Evolutionary conservation across 495 filamentous ascomycete species (phyloP).

Genomic region (Penicillium diatomitis): DNA sequence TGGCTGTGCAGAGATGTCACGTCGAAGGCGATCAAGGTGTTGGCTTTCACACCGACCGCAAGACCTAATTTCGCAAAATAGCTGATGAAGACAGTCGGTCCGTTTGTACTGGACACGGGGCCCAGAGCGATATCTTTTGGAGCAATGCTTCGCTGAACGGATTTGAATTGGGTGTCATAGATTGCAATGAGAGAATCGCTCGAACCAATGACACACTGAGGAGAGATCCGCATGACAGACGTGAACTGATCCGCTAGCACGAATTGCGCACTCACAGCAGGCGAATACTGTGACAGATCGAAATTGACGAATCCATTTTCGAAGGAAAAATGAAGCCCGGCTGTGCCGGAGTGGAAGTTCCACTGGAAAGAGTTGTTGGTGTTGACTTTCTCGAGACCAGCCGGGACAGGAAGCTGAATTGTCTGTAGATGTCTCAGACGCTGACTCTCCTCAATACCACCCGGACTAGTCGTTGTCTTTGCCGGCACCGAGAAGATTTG

Average conservation of each 20-base stretch:
- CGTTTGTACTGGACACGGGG: constrained; percentile 11
- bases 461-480: constrained; percentile 3
- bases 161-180: constrained; percentile 59
- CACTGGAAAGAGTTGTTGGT: constrained; percentile 22
- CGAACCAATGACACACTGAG: constrained; percentile 37
- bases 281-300: constrained; percentile 38
- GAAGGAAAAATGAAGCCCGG: constrained; percentile 35
- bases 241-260: constrained; percentile 34
- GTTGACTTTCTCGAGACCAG: constrained; percentile 17
- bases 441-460: constrained; percentile 23
- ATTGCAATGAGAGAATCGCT: constrained; percentile 41
- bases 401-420: constrained; percentile 24
- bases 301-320: constrained; percentile 34
- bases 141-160: constrained; percentile 49
- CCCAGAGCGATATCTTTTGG: constrained; percentile 31
- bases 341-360: constrained; percentile 38
- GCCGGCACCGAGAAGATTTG: constrained; percentile 37
- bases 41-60: constrained; percentile 49
- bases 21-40: constrained; percentile 51
- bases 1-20: constrained; percentile 46
- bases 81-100: constrained; percentile 35
- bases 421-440: constrained; percentile 33
- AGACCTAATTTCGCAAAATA: constrained; percentile 57
- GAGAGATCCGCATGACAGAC: constrained; percentile 37
- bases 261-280: constrained; percentile 32